A percentile compares a stretch with the other conserved stretches of the same genome.
Evolutionary conservation across 2,329 filamentous ascomycete genomes (phyloP).

Genomic region (Cladophialophora immunda): DNA sequence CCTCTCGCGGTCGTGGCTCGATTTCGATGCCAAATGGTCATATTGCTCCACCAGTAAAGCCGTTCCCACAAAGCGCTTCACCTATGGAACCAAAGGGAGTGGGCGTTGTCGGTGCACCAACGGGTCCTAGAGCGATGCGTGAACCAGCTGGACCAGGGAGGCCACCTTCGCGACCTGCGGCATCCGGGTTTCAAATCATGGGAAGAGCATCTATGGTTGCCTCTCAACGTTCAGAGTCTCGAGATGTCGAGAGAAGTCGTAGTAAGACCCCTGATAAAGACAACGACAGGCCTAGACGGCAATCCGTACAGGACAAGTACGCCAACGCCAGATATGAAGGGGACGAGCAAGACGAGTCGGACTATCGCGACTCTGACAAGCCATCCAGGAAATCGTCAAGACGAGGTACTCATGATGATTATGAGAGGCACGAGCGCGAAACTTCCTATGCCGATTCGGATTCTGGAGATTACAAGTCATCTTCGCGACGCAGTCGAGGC

Average conservation of each 20-base stretch:
- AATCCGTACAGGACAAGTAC: constrained; percentile 29
- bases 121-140: constrained; percentile 92
- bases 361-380: constrained; percentile 39
- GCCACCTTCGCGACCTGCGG: constrained; percentile 33
- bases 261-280: constrained; percentile 45
- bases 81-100: constrained; percentile 58
- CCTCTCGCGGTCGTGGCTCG: constrained; percentile 49
- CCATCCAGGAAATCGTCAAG: constrained; percentile 45
- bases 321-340: constrained; percentile 20
- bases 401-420: constrained; percentile 57
- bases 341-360: constrained; percentile 33
- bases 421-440: constrained; percentile 52
- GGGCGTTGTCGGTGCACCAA: constrained; percentile 77
- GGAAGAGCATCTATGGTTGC: constrained; percentile 38
- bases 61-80: constrained; percentile 40
- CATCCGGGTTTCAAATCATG: constrained; percentile 40
- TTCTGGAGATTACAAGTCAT: constrained; percentile 58
- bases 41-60: constrained; percentile 43
- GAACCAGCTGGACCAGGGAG: constrained; percentile 35
- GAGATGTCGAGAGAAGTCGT: constrained; percentile 29
- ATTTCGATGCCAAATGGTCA: constrained; percentile 43
- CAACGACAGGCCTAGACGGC: constrained; percentile 39
- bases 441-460: constrained; percentile 70
- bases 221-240: constrained; percentile 32
- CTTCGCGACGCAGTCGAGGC: constrained; percentile 68